These are phyloP conservation scores for Elongisporangium undulatum DNA, from an alignment of 352 stramenopile species.

Conservation along the genomic window DNA sequence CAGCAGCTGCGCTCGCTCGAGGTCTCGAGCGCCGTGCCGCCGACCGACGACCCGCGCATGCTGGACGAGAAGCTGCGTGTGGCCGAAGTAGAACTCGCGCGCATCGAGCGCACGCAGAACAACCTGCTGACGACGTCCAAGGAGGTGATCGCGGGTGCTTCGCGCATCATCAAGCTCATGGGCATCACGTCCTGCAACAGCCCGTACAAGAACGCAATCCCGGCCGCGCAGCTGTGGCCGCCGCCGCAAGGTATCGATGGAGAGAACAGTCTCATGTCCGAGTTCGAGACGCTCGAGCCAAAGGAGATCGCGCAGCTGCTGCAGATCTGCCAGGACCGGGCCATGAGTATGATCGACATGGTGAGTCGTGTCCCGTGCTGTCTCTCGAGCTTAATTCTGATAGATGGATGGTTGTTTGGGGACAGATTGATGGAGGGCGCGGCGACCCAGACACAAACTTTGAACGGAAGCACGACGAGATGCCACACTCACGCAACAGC, in stretches of 20 bases:
- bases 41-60: slow-evolving; percentile 54
- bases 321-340: slow-evolving; percentile 74
- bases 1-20: slow-evolving; percentile 64
- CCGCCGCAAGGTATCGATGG: slow-evolving; percentile 41
- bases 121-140: slow-evolving; percentile 69
- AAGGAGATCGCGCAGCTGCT: slow-evolving; percentile 57
- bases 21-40: slow-evolving; percentile 41
- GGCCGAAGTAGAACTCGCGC: slow-evolving; percentile 63
- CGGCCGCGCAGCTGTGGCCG: slow-evolving; percentile 55
- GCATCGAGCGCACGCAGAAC: slow-evolving; percentile 60
- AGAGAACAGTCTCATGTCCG: slow-evolving; percentile 43
- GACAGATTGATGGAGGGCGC: slow-evolving; percentile 61
- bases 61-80: slow-evolving; percentile 70
- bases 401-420: slow-evolving; percentile 1
- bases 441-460: slow-evolving; percentile 67
- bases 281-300: slow-evolving; percentile 66
- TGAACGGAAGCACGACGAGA: slow-evolving; percentile 13
- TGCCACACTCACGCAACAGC: not conserved
- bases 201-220: slow-evolving; percentile 58
- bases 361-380: slow-evolving; percentile 23
- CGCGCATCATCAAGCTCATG: slow-evolving; percentile 68
- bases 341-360: slow-evolving; percentile 64
- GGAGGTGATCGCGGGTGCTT: slow-evolving; percentile 61
- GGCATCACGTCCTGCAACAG: slow-evolving; percentile 62
- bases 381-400: not conserved